Evolutionary conservation across 768 basidiomycete species (phyloP), one percentile per base, ranked within the genome.

Genomic region (Leccinum truebloodii): DNA sequence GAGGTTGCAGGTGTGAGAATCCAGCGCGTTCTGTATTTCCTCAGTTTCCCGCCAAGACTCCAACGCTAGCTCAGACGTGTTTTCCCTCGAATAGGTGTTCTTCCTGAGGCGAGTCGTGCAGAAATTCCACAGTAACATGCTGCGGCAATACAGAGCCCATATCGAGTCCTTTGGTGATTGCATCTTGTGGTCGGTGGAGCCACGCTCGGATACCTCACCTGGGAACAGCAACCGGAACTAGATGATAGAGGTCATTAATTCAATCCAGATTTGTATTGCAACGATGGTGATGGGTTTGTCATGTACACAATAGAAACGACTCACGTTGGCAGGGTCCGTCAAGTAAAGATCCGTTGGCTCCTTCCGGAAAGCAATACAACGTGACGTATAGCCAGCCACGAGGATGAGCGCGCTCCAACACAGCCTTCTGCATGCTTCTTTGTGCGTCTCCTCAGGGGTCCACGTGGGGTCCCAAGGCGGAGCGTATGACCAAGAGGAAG

Each of bases 111-210:
- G 83, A 52, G 80, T 79, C 24, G 73, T 71, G 63, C 84, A 86
- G 68, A 86, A 87, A 66, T 84, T 88, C 89, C 90, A 93, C 4
- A 92, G 77, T 10, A 93, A 80, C 87, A 92, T 89, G 69, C 85
- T 85, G 35, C 91, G 85, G 73, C 89, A 91, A 66, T 90, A 90
- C 28, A 93, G 76, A 0, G 89, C 90, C 90, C 90, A 92, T 2
- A 93, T 80, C 16, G 87, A 86, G 62, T 92, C 88, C 69, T 91
- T 92, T 16, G 86, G 80, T 18, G 86, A 86, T 35, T 79, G 80
- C 34, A 76, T 74, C 58, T 79, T 76, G 56, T 75, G 75, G 24
- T 77, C 73, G 46, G 76, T 65, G 6, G 82, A 76, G 20, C 74
- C 68, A 54, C 84, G 83, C 67, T 86, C 84, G 48, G 80, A 75